Percentiles rank a stretch among this genome's conserved stretches.
These are phyloP conservation scores for Phytophthora sp. DNA, from an alignment of 352 stramenopile genomes.

Conservation along the genomic window DNA sequence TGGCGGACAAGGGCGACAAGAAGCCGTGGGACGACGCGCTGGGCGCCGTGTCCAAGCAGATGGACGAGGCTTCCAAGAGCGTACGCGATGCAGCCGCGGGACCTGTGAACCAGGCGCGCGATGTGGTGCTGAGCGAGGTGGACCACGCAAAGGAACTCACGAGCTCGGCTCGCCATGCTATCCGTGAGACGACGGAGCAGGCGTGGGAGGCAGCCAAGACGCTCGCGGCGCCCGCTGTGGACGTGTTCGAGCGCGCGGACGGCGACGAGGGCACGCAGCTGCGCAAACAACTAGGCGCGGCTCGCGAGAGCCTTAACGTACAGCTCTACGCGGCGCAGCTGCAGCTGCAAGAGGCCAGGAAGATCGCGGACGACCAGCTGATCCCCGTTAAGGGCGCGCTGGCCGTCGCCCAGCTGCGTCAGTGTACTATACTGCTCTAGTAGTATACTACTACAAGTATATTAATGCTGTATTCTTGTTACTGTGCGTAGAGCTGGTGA, in stretches of 20 bases:
- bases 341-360: constrained; percentile 55
- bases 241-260: constrained; percentile 72
- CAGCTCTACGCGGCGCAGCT: constrained; percentile 67
- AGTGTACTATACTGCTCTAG: neutral
- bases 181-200: constrained; percentile 46
- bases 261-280: constrained; percentile 68
- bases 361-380: constrained; percentile 66
- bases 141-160: constrained; percentile 71
- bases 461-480: constrained; percentile 8
- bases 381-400: constrained; percentile 62
- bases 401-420: constrained; percentile 53
- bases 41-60: constrained; percentile 49
- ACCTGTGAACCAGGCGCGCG: constrained; percentile 53
- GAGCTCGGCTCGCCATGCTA: constrained; percentile 55
- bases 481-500: constrained; percentile 57
- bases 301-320: constrained; percentile 59
- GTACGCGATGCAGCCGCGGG: constrained; percentile 44
- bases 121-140: constrained; percentile 46
- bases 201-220: constrained; percentile 47
- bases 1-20: constrained; percentile 53
- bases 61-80: constrained; percentile 59
- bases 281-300: constrained; percentile 59
- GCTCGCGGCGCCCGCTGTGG: constrained; percentile 53
- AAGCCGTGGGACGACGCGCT: constrained; percentile 69
- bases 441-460: constrained; percentile 8